A percentile compares a stretch with the other conserved stretches of the same genome.
These are phyloP conservation scores for Leucosporidium creatinivorum DNA, from an alignment of 768 basidiomycete species.

Conservation along the genomic window DNA sequence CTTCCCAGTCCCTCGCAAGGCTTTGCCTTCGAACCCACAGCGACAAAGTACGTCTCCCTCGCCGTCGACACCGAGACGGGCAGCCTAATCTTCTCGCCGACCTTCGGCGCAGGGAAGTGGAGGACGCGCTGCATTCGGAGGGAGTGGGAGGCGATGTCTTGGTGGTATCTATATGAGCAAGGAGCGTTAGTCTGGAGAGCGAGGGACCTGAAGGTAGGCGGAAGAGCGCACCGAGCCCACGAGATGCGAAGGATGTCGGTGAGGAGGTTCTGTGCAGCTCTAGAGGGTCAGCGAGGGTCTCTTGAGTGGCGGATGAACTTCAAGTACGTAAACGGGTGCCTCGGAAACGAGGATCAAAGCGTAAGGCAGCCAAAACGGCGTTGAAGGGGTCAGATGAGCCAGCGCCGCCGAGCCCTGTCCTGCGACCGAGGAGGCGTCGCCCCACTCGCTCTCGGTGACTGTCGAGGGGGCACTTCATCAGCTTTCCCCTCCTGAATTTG, in stretches of 20 bases:
- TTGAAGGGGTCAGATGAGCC: not conserved
- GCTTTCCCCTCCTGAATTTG: no score
- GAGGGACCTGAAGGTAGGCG: not conserved
- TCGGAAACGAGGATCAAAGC: constrained; percentile 54
- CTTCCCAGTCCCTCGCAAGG: constrained; percentile 15
- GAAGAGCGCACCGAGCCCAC: constrained; percentile 70
- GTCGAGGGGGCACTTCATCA: no score
- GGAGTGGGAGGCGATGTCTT: constrained; percentile 25
- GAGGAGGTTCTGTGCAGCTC: constrained; percentile 64
- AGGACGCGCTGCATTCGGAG: constrained; percentile 35
- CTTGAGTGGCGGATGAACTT: not conserved
- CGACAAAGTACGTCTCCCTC: constrained; percentile 6
- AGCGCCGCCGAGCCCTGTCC: not conserved
- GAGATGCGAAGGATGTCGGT: constrained; percentile 90
- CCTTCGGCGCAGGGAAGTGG: constrained; percentile 37
- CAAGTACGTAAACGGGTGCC: constrained; percentile 10
- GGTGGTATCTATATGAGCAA: constrained; percentile 5
- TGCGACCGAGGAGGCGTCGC: constrained; percentile 11
- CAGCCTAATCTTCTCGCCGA: constrained; percentile 36
- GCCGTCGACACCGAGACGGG: constrained; percentile 30
- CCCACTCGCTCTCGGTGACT: constrained; percentile 31
- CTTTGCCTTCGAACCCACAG: not conserved
- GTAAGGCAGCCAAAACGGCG: constrained; percentile 80
- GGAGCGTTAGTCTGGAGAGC: no score
- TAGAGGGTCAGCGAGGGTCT: not conserved